Conservation (phyloP, 2,329 filamentous ascomycete species). For the Colletotrichum eleusines region DNA sequence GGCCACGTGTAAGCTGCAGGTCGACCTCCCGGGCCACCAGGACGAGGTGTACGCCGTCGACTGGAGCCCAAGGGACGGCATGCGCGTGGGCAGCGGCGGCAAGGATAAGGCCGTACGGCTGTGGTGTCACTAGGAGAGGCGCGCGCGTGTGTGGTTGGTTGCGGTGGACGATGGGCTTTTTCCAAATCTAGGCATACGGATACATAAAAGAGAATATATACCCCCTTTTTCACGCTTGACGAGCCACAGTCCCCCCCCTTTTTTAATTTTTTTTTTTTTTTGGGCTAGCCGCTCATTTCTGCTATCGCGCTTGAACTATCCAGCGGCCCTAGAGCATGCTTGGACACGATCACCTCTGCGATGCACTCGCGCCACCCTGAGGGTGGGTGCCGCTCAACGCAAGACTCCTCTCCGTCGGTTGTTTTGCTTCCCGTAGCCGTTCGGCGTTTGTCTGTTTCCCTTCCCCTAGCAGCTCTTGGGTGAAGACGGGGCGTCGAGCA, state of each 20-base stretch:
- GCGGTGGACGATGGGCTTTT: conserved; percentile 18
- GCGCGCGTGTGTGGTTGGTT: background rate
- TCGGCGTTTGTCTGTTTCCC: background rate
- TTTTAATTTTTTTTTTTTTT: too few species aligned
- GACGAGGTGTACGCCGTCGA: conserved; percentile 96
- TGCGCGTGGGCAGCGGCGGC: conserved; percentile 89
- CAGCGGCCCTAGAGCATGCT: background rate
- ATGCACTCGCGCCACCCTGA: background rate
- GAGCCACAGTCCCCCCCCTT: background rate
- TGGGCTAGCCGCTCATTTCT: background rate
- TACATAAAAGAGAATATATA: conserved; percentile 41
- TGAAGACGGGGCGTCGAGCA: background rate
- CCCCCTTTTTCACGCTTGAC: conserved; percentile 18
- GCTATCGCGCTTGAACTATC: background rate
- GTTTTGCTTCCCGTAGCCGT: background rate
- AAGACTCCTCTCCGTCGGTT: background rate
- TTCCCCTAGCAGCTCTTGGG: background rate
- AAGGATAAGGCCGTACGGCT: conserved; percentile 85
- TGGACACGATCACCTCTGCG: background rate
- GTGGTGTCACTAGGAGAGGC: conserved; percentile 68
- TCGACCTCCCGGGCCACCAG: conserved; percentile 87
- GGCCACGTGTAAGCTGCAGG: conserved; percentile 81
- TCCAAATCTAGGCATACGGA: conserved; percentile 29
- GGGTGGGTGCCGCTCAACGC: background rate
- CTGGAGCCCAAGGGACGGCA: conserved; percentile 87